Percentiles rank a stretch among this genome's conserved stretches.
Conservation (phyloP, 768 basidiomycete genomes). For the Fibroporia radiculosa region DNA sequence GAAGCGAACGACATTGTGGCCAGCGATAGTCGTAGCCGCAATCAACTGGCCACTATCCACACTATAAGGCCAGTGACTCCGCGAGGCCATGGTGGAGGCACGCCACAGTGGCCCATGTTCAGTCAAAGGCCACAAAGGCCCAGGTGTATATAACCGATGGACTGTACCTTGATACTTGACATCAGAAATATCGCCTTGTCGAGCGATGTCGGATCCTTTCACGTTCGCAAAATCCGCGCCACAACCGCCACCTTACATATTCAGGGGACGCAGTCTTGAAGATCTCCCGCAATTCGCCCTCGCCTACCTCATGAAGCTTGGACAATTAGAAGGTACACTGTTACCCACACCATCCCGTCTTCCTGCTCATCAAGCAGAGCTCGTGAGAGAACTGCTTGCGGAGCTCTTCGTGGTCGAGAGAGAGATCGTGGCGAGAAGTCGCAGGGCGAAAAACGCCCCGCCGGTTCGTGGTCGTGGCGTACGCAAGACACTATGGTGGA, state of each 20-base stretch:
- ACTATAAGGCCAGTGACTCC: neutral
- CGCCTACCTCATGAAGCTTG: neutral
- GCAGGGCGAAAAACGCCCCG: neutral
- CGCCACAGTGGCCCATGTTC: neutral
- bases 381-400: neutral
- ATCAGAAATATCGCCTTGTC: neutral
- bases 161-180: neutral
- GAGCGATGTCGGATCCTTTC: neutral
- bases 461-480: neutral
- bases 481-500: neutral
- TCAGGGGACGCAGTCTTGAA: neutral
- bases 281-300: neutral
- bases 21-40: neutral
- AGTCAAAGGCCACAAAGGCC: neutral
- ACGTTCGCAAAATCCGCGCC: neutral
- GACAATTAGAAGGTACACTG: neutral
- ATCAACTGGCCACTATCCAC: neutral
- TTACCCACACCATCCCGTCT: neutral
- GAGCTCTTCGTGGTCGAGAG: neutral
- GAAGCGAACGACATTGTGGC: neutral
- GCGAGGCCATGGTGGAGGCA: neutral
- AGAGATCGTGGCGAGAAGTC: neutral
- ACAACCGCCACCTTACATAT: neutral
- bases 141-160: neutral
- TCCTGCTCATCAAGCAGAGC: neutral